Evolutionary conservation across 1,284 basidiomycete genomes (phyloP), one percentile per base, ranked within the genome.

Genomic region (Ustilago trichophora): DNA sequence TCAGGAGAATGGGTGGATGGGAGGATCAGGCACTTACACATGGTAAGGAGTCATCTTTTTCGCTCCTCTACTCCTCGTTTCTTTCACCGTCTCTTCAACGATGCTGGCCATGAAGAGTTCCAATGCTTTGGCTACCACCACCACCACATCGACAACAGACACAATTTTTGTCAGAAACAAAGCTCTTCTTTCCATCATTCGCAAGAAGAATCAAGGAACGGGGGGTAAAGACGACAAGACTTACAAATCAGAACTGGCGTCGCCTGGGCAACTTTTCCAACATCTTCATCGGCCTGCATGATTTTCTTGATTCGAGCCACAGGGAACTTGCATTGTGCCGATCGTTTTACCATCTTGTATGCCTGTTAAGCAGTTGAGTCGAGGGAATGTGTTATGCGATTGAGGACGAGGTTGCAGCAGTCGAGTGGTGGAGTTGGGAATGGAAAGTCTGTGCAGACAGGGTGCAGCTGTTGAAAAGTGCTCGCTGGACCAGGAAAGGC

Each of bases 271-370:
- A 99, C 92, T 83, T 99, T 99, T 53, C 96, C 95, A 15, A 98
- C 95, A 82, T 99, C 95, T 81, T 99, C 96, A 81, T 99, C 95
- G 82, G 95, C 93, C 85, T 98, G 95, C 92, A 98, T 98, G 63
- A 98, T 97, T 85, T 94, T 93, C 87, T 98, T 98, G 85, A 98
- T 98, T 50, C 95, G 88, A 7, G 95, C 95, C 6, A 81, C 78
- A 27, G 79, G 79, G 33, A 81, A 81, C 45, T 80, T 80, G 68
- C 67, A 66, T 31, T 74, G 64, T 33, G 70, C 65, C 9, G 70
- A 72, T 18, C 76, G 71, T 34, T 75, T 75, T 25, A 75, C 79
- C 79, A 80, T 80, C 37, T 49, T 64, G 53, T n/a, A n/a, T n/a
- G n/a, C n/a, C n/a, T n/a, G n/a, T n/a, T n/a, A n/a, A n/a, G n/a